Evolutionary conservation across 768 basidiomycete species (phyloP), one percentile per base, ranked within the genome.

Genomic region (Paxillus rubicundulus): DNA sequence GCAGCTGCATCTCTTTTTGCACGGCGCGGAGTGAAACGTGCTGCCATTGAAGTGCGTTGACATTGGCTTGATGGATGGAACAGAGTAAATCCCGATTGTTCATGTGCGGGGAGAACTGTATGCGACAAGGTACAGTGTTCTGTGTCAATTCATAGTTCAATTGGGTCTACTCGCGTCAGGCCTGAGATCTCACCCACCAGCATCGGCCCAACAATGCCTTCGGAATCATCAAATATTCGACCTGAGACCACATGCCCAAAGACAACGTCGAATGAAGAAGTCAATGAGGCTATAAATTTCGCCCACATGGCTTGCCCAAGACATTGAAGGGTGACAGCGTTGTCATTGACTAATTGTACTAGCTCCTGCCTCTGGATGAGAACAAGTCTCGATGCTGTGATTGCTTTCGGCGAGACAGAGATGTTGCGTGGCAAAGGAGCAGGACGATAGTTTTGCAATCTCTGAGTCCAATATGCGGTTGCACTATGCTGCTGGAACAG

Each of bases 231-330:
- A 14, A 74, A 64, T 40, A 65, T 70, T 47, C 78, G 65, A 39
- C 78, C 78, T 16, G 77, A 77, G 5, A 79, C 66, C 16, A 75
- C 73, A 43, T 77, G 74, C 0, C 77, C 78, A 50, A 79, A 79
- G 13, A 78, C 69, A 20, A 76, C 61, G 53, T 79, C 77, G 6
- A 49, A 38, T 18, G 60, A 62, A 18, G 56, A 50, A 16, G 49
- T 44, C 18, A 63, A 30, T 1, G 50, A 54, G 18, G 66, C 61
- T 9, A 72, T 45, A 16, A 62, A 50, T 50, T 67, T 71, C 3
- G 63, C 55, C 50, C 63, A 69, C 12, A 64, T 65, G 9, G 69
- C 68, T 32, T 74, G 63, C 62, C 50, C 72, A 54, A 57, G 69
- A 53, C 61, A 77, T 65, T 65, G 78, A 55, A 61, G 65, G 44